Evolutionary conservation across 176 grass and related monocot genomes (phyloP).

Genomic region (Coix lacrymajobi): DNA sequence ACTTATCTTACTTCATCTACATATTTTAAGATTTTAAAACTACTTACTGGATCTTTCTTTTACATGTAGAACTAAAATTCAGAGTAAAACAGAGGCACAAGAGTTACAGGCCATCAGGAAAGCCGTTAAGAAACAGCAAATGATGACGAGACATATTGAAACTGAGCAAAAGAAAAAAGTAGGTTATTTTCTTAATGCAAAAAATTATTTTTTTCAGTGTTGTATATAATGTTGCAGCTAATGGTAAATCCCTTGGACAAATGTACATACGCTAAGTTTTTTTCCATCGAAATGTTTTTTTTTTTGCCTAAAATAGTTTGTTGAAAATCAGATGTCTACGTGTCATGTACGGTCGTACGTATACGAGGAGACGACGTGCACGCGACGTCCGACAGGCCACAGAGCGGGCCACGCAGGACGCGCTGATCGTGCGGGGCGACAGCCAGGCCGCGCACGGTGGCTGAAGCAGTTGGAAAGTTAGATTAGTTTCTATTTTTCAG

Average conservation of each 20-base stretch:
- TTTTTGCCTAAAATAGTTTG: background rate
- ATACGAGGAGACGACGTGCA: too few relatives aligned
- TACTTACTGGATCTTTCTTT: slow-evolving; percentile 1
- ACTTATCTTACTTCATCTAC: slow-evolving; percentile 5
- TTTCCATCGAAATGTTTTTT: background rate
- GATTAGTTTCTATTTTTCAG: too few relatives aligned
- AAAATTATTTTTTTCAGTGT: background rate
- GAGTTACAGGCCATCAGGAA: slow-evolving; percentile 33
- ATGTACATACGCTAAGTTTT: background rate
- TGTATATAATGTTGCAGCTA: background rate
- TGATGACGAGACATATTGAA: slow-evolving; percentile 27
- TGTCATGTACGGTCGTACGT: too few relatives aligned
- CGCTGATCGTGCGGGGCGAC: too few relatives aligned
- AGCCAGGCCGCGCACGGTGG: too few relatives aligned
- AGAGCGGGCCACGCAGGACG: too few relatives aligned
- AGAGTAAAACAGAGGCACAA: slow-evolving; percentile 39
- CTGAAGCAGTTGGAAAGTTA: too few relatives aligned
- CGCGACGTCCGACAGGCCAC: too few relatives aligned
- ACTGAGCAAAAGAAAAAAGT: slow-evolving; percentile 50
- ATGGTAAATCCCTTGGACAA: background rate
- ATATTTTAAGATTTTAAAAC: background rate
- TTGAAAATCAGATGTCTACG: background rate
- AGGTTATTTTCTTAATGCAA: background rate
- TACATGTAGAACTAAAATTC: slow-evolving; percentile 40
- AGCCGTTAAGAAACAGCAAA: slow-evolving; percentile 50